Percentiles rank a stretch among this genome's conserved stretches.
These are phyloP conservation scores for Acer saccharum DNA, from an alignment of 345 rosid species.

Conservation along the genomic window DNA sequence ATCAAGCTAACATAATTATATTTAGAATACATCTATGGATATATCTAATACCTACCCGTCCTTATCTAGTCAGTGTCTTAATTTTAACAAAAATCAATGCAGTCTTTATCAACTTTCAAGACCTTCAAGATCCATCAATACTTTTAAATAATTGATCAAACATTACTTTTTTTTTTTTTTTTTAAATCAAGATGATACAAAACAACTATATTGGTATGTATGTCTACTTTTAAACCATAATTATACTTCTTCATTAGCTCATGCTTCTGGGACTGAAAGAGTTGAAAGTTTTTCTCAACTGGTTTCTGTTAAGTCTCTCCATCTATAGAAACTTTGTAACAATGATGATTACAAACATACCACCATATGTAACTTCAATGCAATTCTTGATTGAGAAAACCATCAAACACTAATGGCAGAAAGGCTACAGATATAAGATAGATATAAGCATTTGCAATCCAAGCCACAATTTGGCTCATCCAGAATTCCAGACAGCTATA, in stretches of 20 bases:
- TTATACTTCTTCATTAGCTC: not conserved
- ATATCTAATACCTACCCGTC: not conserved
- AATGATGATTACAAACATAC: not conserved
- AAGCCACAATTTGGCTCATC: not conserved
- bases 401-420: not conserved
- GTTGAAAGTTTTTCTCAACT: not conserved
- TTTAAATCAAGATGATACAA: not conserved
- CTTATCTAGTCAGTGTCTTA: no score
- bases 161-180: not conserved
- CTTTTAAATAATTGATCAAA: not conserved
- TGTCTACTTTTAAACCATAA: not conserved
- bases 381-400: not conserved
- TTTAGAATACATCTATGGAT: not conserved
- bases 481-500: not conserved
- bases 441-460: not conserved
- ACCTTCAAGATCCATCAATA: not conserved
- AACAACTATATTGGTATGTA: not conserved
- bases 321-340: not conserved
- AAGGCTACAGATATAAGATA: not conserved
- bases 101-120: not conserved
- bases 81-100: not conserved
- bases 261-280: not conserved
- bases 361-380: not conserved
- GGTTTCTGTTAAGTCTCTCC: not conserved
- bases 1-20: not conserved